A percentile compares a stretch with the other conserved stretches of the same genome.
phyloP scores from a whole-genome alignment of 129 eudicot genomes.

The Arctium minus region DNA sequence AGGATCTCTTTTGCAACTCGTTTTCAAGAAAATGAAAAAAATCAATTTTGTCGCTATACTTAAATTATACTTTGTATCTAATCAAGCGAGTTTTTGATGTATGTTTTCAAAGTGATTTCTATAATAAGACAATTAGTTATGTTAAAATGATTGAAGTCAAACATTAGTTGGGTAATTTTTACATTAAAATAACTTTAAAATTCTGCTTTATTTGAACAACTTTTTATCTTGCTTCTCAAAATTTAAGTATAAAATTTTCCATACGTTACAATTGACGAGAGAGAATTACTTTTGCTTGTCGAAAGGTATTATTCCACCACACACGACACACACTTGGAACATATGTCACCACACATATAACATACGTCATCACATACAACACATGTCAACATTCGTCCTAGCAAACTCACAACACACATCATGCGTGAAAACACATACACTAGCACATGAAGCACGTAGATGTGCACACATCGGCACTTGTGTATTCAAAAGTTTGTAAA shows the following conservation, averaged over 20 bases:
- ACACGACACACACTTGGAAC: not conserved
- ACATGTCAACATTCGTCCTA: not conserved
- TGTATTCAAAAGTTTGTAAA: constrained; percentile 3
- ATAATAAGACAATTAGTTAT: too few relatives aligned
- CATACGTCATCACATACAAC: constrained; percentile 5
- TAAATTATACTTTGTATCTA: not conserved
- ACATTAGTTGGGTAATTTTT: not conserved
- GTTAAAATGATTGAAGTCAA: not conserved
- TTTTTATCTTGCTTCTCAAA: too few relatives aligned
- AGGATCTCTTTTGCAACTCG: constrained; percentile 3
- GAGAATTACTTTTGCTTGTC: not conserved
- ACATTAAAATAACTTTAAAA: too few relatives aligned
- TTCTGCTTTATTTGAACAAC: too few relatives aligned
- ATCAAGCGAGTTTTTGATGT: not conserved
- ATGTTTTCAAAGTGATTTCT: not conserved
- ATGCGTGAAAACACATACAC: not conserved
- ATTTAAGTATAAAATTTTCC: not conserved
- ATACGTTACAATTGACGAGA: not conserved
- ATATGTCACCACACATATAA: not conserved
- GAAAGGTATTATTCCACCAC: not conserved
- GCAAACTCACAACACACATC: not conserved
- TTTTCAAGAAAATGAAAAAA: not conserved
- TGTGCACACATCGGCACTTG: not conserved
- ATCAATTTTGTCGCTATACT: not conserved
- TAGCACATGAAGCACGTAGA: not conserved